A percentile compares a stretch with the other conserved stretches of the same genome.
Conservation (phyloP, 1,284 basidiomycete genomes). For the Malassezia equina region DNA sequence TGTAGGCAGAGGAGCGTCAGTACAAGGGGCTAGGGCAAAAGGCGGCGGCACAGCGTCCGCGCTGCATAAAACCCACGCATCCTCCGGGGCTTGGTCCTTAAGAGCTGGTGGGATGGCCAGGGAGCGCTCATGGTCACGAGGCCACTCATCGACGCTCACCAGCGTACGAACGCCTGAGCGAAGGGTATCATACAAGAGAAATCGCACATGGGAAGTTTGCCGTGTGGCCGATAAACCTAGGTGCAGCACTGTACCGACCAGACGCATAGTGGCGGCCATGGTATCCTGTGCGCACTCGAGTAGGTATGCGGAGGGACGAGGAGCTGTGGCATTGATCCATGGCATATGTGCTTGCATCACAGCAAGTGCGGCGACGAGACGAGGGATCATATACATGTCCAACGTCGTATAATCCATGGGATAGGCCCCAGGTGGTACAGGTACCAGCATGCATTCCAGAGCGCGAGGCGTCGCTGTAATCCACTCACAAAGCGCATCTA, state of each 20-base stretch:
- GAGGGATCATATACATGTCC: constrained; percentile 13
- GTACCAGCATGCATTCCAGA: not conserved
- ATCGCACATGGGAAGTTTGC: constrained; percentile 1
- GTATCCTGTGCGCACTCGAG: not conserved
- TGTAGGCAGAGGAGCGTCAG: not conserved
- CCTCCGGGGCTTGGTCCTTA: not conserved
- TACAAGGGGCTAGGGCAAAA: not conserved
- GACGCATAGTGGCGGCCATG: constrained; percentile 2
- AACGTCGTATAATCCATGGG: constrained; percentile 7
- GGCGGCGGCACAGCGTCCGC: not conserved
- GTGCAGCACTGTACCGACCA: constrained; percentile 13
- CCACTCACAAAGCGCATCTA: constrained; percentile 2
- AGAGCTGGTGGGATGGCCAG: not conserved
- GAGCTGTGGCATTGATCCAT: not conserved
- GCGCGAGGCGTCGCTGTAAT: not conserved
- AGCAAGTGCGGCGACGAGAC: constrained; percentile 5
- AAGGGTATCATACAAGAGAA: constrained; percentile 12
- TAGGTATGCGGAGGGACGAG: not conserved
- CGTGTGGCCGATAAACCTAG: constrained; percentile 7
- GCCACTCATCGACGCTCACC: not conserved
- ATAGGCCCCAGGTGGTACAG: not conserved
- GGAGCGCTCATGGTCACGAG: not conserved
- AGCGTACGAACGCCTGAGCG: not conserved
- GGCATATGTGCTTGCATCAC: constrained; percentile 5
- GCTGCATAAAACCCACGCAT: not conserved